Base-by-base conservation (phyloP, 1,284 basidiomycete genomes). In the Boletellus dicymbophilus region DNA sequence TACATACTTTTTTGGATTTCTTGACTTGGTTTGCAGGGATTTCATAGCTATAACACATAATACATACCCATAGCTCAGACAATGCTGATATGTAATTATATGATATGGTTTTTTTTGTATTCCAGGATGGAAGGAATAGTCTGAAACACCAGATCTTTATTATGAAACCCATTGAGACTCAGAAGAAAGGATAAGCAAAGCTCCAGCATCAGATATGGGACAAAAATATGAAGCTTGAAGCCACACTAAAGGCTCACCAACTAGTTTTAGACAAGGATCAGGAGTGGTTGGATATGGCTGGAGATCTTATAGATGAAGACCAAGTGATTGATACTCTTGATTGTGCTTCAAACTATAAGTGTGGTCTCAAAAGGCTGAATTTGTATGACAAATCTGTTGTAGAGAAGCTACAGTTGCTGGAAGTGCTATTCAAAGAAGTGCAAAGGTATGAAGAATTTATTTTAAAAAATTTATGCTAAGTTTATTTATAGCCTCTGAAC, bases 271-370 rank as follows among this genome's bases (percentile, higher is more conserved):
- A 58, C 0, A 3, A 0, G n/a, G 51, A 58, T 22, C 3, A 53
- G 4, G 41, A 58, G 0, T 58, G 53, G 56, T 11, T 58, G 8
- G 56, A 57, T n/a, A 5, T 16, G 38, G 23, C 3, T n/a, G 45
- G 43, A 2, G 55, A 58, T 38, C 12, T 53, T 1, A 36, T 58
- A 4, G 34, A 55, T 44, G 46, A 58, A 43, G 57, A 51, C 15
- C 7, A 4, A 2, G n/a, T 58, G 1, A 7, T 54, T 18, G 45
- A 51, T 3, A 5, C 1, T 12, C 36, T 56, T 23, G 47, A 51
- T 1, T 1, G 46, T 0, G 36, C 46, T 10, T 49, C 34, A n/a
- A 41, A 57, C 31, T 53, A 53, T 40, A 44, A 55, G 3, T 2
- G 10, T 15, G 46, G 3, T 1, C 43, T 54, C 2, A 11, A 38